Percentiles rank a stretch among this genome's conserved stretches.
These are phyloP conservation scores for Raphanus raphanistrum DNA, from an alignment of 345 rosid genomes.

Conservation along the genomic window DNA sequence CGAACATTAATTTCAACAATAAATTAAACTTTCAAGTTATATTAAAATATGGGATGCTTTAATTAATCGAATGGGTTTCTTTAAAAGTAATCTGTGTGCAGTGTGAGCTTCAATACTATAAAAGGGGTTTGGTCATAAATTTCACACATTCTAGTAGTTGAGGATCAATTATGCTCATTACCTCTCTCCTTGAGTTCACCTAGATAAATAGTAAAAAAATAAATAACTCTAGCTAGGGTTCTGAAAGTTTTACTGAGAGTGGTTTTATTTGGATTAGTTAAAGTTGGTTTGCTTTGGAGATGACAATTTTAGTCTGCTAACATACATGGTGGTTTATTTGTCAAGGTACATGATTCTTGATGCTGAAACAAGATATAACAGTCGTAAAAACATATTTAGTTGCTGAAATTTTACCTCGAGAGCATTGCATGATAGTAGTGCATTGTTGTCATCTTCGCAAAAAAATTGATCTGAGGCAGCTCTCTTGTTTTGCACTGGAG, in stretches of 20 bases:
- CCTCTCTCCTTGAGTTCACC: conserved; percentile 17
- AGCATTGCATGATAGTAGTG: conserved; percentile 10
- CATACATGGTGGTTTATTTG: not conserved
- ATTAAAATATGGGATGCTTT: conserved; percentile 1
- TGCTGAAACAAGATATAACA: not conserved
- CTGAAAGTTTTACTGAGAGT: conserved; percentile 23
- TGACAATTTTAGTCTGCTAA: not conserved
- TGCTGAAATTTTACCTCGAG: conserved; percentile 25
- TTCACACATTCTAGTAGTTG: conserved; percentile 43
- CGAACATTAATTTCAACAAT: conserved; percentile 36
- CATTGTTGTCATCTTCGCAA: conserved; percentile 33
- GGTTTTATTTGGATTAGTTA: conserved; percentile 23
- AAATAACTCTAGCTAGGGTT: conserved; percentile 28
- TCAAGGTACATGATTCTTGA: not conserved
- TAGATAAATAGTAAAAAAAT: conserved; percentile 4
- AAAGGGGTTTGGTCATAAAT: conserved; percentile 39
- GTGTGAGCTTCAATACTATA: conserved; percentile 31
- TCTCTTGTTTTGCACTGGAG: conserved; percentile 57
- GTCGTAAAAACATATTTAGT: not conserved
- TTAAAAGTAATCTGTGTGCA: conserved; percentile 31
- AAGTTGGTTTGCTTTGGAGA: conserved; percentile 14
- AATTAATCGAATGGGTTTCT: conserved; percentile 34
- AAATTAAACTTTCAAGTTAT: not conserved
- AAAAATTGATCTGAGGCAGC: conserved; percentile 42
- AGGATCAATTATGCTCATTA: conserved; percentile 30